Evolutionary conservation across 768 basidiomycete genomes (phyloP).

Genomic region (Pisolithus marmoratus): DNA sequence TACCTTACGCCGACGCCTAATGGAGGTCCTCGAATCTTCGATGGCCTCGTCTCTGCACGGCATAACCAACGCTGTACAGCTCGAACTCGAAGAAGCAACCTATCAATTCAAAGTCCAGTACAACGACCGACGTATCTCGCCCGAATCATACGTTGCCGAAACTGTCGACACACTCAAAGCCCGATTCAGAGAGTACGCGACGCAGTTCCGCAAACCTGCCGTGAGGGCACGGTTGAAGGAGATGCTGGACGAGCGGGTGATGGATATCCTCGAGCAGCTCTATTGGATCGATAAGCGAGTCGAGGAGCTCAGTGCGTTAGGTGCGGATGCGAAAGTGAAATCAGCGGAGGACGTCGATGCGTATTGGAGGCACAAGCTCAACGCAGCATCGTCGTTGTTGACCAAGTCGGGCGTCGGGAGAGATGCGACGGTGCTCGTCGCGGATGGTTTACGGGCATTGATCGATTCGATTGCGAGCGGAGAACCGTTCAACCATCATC

Average conservation of each 20-base stretch:
- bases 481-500: conserved; percentile 92
- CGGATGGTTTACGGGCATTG: conserved; percentile 83
- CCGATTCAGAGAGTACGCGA: conserved; percentile 80
- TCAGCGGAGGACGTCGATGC: conserved; percentile 69
- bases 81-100: conserved; percentile 93
- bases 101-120: conserved; percentile 99
- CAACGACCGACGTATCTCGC: conserved; percentile 90
- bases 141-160: conserved; percentile 97
- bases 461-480: conserved; percentile 85
- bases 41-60: conserved; percentile 96
- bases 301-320: conserved; percentile 66
- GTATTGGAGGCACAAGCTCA: conserved; percentile 95
- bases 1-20: conserved; percentile 82
- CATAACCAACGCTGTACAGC: conserved; percentile 94
- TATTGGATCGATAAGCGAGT: conserved; percentile 94
- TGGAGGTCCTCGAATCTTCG: conserved; percentile 96
- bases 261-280: conserved; percentile 94
- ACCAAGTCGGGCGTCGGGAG: conserved; percentile 96
- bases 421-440: conserved; percentile 90
- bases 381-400: conserved; percentile 85
- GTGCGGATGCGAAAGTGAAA: conserved; percentile 61
- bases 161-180: conserved; percentile 90
- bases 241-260: conserved; percentile 94
- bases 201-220: conserved; percentile 82
- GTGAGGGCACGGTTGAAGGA: conserved; percentile 84